Conservation (phyloP, 176 grass and related monocot species). For the Coix lacrymajobi region DNA sequence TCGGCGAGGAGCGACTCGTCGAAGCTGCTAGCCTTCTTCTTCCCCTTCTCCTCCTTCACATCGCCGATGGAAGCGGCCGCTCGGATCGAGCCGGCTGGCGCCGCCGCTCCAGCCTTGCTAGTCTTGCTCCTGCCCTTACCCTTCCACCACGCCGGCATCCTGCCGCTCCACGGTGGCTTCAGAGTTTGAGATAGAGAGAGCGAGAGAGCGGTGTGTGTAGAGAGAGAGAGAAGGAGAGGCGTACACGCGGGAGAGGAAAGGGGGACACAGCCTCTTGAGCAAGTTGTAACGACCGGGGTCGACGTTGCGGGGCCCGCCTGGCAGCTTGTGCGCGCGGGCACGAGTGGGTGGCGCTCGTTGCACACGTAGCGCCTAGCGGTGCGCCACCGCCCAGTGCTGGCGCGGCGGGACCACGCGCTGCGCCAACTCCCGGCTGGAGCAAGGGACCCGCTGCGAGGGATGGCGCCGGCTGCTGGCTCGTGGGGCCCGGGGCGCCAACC, state of each 20-base stretch:
- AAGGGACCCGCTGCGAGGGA: background rate
- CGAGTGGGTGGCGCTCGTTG: background rate
- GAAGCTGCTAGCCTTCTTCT: conserved; percentile 54
- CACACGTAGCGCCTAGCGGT: background rate
- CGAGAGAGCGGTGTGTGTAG: background rate
- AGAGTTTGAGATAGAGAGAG: background rate
- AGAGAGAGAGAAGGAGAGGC: background rate
- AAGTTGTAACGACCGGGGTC: conserved; percentile 33
- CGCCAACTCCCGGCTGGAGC: too few species aligned
- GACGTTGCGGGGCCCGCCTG: conserved; percentile 1
- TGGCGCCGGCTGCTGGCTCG: background rate
- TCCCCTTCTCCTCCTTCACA: background rate
- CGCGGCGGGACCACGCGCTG: background rate
- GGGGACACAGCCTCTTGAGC: background rate
- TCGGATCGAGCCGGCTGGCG: background rate
- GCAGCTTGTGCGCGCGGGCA: background rate
- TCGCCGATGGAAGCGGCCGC: background rate
- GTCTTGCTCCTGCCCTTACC: conserved; percentile 24
- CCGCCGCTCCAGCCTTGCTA: background rate
- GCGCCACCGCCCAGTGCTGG: background rate
- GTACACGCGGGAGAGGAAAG: conserved; percentile 17
- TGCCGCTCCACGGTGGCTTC: background rate
- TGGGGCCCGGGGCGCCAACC: background rate
- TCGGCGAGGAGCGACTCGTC: conserved; percentile 37
- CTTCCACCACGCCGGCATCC: conserved; percentile 74